Percentiles rank a stretch among this genome's conserved stretches.
phyloP scores from a whole-genome alignment of 805 yeast species.

The Candida manassasensis region DNA sequence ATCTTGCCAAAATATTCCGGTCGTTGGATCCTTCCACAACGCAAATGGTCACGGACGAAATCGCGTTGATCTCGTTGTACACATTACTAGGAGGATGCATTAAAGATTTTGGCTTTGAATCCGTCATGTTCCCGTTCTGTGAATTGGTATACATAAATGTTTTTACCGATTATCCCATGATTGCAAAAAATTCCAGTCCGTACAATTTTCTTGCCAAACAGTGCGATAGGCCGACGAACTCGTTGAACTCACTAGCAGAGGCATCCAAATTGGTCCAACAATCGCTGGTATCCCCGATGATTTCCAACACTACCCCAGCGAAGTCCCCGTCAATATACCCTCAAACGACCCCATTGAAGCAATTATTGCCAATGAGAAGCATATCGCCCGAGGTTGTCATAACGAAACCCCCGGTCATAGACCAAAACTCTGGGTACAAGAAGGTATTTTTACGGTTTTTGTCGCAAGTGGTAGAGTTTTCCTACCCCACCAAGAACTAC shows the following conservation, averaged over 20 bases:
- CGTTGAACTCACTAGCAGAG: constrained; percentile 29
- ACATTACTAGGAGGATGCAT: constrained; percentile 65
- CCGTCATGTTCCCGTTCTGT: constrained; percentile 57
- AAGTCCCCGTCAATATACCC: constrained; percentile 4
- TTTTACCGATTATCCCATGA: constrained; percentile 60
- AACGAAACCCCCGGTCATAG: background rate
- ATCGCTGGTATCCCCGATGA: background rate
- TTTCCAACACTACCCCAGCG: background rate
- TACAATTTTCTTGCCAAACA: constrained; percentile 14
- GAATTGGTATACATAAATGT: constrained; percentile 63
- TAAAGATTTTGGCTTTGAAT: constrained; percentile 78
- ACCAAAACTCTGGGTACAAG: constrained; percentile 11
- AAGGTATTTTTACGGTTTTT: constrained; percentile 46
- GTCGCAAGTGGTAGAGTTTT: constrained; percentile 54
- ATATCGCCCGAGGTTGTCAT: constrained; percentile 1
- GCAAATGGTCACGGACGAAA: constrained; percentile 38
- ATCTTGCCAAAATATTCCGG: constrained; percentile 42
- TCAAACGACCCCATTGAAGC: background rate
- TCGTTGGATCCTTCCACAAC: constrained; percentile 39
- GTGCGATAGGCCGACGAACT: constrained; percentile 11
- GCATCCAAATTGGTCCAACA: constrained; percentile 18
- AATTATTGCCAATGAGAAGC: background rate
- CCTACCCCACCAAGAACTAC: constrained; percentile 56
- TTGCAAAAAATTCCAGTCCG: constrained; percentile 37
- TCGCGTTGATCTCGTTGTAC: constrained; percentile 51